These are phyloP conservation scores for Scheffersomyces titani DNA, from an alignment of 1,139 yeast genomes.

Conservation along the genomic window DNA sequence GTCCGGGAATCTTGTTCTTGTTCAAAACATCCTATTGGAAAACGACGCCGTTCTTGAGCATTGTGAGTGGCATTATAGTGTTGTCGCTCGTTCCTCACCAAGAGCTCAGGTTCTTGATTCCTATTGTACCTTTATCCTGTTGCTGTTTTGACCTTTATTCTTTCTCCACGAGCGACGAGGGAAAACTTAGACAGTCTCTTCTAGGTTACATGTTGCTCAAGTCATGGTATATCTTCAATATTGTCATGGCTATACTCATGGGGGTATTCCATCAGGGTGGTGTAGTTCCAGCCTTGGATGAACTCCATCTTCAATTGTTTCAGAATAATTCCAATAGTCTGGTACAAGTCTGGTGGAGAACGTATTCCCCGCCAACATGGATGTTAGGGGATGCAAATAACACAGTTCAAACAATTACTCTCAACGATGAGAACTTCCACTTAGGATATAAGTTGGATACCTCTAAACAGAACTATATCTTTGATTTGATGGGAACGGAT, in stretches of 20 bases:
- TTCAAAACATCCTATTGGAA: slow-evolving; percentile 32
- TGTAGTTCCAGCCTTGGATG: slow-evolving; percentile 64
- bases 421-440: slow-evolving; percentile 14
- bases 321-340: slow-evolving; percentile 12
- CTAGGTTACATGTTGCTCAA: slow-evolving; percentile 26
- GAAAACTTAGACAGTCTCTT: slow-evolving; percentile 5
- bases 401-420: slow-evolving; percentile 17
- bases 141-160: slow-evolving; percentile 53
- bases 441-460: slow-evolving; percentile 10
- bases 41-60: slow-evolving; percentile 58
- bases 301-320: slow-evolving; percentile 18
- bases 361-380: slow-evolving; percentile 94
- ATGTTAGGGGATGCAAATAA: slow-evolving; percentile 48
- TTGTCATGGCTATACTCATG: slow-evolving; percentile 60
- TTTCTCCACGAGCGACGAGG: not conserved
- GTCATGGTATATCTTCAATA: slow-evolving; percentile 69
- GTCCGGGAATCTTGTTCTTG: slow-evolving; percentile 66
- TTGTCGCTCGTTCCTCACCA: slow-evolving; percentile 86
- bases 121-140: slow-evolving; percentile 71
- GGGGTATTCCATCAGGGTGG: slow-evolving; percentile 93
- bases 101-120: slow-evolving; percentile 81
- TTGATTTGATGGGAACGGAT: slow-evolving; percentile 64
- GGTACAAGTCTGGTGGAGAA: slow-evolving; percentile 84
- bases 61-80: slow-evolving; percentile 58
- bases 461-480: slow-evolving; percentile 18